Conservation (phyloP, 139 green algal species). For the Haematococcus sp. region DNA sequence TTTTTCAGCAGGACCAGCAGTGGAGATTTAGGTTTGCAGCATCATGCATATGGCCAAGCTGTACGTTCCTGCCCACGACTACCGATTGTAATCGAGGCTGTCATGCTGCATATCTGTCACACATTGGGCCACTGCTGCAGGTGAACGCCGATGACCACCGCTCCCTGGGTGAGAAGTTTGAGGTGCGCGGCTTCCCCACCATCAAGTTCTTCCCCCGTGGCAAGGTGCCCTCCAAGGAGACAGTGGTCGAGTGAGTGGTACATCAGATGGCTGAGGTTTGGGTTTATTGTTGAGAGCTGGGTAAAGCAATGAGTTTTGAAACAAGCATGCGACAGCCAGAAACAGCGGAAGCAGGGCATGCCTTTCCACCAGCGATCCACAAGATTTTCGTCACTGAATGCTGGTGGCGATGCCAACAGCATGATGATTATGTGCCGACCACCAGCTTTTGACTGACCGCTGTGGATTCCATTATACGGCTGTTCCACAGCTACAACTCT, state of each 20-base stretch:
- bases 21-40: no score
- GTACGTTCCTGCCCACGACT: no score
- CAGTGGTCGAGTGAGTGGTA: slow-evolving; percentile 46
- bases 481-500: slow-evolving; percentile 62
- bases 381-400: no score
- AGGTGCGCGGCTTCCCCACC: slow-evolving; percentile 81
- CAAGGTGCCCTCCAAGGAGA: slow-evolving; percentile 48
- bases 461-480: not conserved
- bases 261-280: not conserved
- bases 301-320: no score
- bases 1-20: no score
- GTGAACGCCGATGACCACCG: slow-evolving; percentile 80
- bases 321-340: no score
- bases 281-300: not conserved
- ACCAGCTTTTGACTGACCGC: not conserved
- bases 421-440: no score
- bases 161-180: slow-evolving; percentile 68
- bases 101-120: not conserved
- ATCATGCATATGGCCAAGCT: no score
- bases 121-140: slow-evolving; percentile 31
- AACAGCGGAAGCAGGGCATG: no score
- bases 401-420: no score
- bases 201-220: slow-evolving; percentile 76
- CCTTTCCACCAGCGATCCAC: no score
- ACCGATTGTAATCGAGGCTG: no score